phyloP scores from a whole-genome alignment of 1,139 yeast species.

The Geotrichum klebahnii region DNA sequence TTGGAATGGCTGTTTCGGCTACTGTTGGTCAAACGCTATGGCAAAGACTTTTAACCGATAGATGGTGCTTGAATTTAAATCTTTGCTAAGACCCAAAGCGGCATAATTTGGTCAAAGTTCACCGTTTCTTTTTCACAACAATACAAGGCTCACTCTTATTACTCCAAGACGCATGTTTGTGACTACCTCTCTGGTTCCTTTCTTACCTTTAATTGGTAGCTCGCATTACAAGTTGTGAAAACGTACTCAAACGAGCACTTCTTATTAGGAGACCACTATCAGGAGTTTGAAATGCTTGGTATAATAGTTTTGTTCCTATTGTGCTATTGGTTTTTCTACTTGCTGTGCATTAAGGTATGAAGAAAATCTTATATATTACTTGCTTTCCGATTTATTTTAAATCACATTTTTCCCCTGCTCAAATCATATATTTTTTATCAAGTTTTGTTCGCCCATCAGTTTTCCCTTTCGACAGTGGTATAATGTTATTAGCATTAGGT shows the following conservation, averaged over 20 bases:
- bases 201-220: background rate
- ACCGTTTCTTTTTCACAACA: too few relatives aligned
- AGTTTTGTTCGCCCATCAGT: background rate
- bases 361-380: background rate
- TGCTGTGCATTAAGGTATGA: background rate
- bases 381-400: background rate
- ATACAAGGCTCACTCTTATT: too few relatives aligned
- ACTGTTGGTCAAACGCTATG: too few relatives aligned
- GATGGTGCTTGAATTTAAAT: too few relatives aligned
- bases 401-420: background rate
- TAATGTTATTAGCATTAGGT: constrained; percentile 11
- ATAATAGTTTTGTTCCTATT: background rate
- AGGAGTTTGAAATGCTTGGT: too few relatives aligned
- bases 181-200: background rate
- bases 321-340: background rate
- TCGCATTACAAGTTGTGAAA: background rate
- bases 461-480: background rate
- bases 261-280: too few relatives aligned
- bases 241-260: too few relatives aligned
- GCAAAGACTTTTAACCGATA: too few relatives aligned
- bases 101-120: too few relatives aligned
- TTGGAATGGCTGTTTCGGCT: too few relatives aligned
- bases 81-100: too few relatives aligned
- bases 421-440: background rate
- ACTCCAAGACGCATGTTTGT: constrained; percentile 5